phyloP scores from a whole-genome alignment of 495 filamentous ascomycete genomes.

The Xylaria cubensis region DNA sequence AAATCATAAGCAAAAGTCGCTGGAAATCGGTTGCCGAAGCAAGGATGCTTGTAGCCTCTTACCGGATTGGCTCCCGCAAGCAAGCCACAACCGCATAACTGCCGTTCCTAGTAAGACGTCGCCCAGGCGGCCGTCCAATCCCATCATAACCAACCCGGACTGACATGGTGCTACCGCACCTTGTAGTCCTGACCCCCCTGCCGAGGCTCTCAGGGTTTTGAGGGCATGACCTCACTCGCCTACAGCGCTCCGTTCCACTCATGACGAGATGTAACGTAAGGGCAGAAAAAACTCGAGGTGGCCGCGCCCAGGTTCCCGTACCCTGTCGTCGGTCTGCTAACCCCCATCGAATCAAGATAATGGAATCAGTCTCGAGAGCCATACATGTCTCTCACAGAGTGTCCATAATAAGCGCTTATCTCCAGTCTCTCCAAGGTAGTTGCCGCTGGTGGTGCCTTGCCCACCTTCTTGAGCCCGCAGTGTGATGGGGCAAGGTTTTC shows the following conservation, averaged over 20 bases:
- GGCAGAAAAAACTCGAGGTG: neutral
- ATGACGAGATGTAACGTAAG: slow-evolving; percentile 20
- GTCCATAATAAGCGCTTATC: slow-evolving; percentile 20
- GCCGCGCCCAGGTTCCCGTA: neutral
- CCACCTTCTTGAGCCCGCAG: neutral
- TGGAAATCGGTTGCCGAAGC: slow-evolving; percentile 11
- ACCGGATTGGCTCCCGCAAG: slow-evolving; percentile 13
- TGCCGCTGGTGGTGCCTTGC: neutral
- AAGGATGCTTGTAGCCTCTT: slow-evolving; percentile 10
- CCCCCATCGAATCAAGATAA: neutral
- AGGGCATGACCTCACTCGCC: slow-evolving; percentile 22
- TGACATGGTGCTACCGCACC: neutral
- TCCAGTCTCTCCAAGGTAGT: neutral
- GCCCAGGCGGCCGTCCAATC: slow-evolving; percentile 8
- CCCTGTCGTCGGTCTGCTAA: neutral
- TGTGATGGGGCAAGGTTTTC: neutral
- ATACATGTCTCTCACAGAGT: neutral
- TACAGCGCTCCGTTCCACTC: neutral
- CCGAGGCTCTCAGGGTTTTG: slow-evolving; percentile 14
- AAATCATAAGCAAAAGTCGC: slow-evolving; percentile 4
- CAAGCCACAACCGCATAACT: slow-evolving; percentile 26
- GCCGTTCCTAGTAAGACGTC: slow-evolving; percentile 25
- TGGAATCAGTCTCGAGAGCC: neutral
- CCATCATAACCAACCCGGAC: neutral
- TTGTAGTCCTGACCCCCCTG: neutral